Evolutionary conservation across 2,329 filamentous ascomycete genomes (phyloP), one percentile per base, ranked within the genome.

Genomic region (Parafenestella ontariensis): DNA sequence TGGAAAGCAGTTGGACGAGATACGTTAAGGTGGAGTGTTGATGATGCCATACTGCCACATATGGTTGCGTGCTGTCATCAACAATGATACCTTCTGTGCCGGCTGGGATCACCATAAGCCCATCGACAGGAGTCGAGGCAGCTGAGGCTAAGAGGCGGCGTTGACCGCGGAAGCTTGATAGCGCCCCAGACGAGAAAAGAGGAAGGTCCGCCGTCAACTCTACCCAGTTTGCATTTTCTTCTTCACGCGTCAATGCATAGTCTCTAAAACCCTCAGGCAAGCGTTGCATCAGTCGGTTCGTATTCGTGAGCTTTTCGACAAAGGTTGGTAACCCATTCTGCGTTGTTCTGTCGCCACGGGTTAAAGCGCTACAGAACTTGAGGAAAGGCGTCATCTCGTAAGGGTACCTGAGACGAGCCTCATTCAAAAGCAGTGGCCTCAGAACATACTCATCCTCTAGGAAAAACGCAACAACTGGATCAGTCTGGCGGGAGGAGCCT

Each of bases 341-440:
- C 43, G 76, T 76, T 20, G 79, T 70, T 26, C 77, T 68, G 31
- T 79, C 74, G 20, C 76, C 79, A 53, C 76, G 76, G 7, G 83
- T 84, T 15, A 96, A 77, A 34, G 84, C 85, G 50, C 87, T 87
- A 69, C 87, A 89, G 34, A 96, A 78, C 48, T 84, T 86, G 56
- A 96, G 77, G 65, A 96, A 91, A 0, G 93, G 92, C 2, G 87
- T 76, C 42, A 91, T 88, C 76, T 97, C 94, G 73, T 91, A 94
- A 0, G 94, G 94, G 70, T 92, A 97, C 50, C 94, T 87, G 56
- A 85, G 84, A 39, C 89, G 83, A 6, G 93, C 87, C 70, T 90
- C 85, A 45, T 85, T 80, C 28, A 96, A 85, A 58, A 89, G 75
- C 17, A 76, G 73, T 24, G 78, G 81, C 68, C 89, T 81, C 17